Conservation (phyloP, 2,329 filamentous ascomycete species). For the Meredithiella fracta region DNA sequence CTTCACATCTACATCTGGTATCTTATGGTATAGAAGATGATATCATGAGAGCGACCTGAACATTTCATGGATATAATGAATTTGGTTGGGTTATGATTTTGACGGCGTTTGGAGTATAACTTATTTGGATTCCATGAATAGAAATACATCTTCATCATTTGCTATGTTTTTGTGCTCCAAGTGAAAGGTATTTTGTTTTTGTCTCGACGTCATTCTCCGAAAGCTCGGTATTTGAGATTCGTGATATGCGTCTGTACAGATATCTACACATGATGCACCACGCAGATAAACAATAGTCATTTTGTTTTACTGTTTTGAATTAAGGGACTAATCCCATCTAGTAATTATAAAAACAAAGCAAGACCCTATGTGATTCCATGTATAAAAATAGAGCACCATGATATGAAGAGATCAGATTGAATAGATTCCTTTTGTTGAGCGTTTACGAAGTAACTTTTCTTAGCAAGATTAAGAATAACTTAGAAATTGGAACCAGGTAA, state of each 20-base stretch:
- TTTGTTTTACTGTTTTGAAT: not conserved
- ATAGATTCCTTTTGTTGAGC: conserved; percentile 4
- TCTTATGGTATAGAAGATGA: not conserved
- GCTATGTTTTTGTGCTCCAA: too few relatives aligned
- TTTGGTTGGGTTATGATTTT: not conserved
- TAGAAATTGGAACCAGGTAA: not conserved
- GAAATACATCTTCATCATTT: not conserved
- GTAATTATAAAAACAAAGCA: conserved; percentile 6
- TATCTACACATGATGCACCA: too few relatives aligned
- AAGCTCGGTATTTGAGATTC: too few relatives aligned
- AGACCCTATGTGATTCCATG: conserved; percentile 9
- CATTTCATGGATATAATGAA: not conserved
- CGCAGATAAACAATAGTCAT: too few relatives aligned
- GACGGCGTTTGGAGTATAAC: not conserved
- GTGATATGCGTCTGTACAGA: too few relatives aligned
- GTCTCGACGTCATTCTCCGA: too few relatives aligned
- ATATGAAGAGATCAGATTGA: conserved; percentile 2
- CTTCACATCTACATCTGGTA: not conserved
- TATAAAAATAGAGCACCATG: conserved; percentile 8
- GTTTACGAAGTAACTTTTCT: conserved; percentile 1
- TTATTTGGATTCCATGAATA: not conserved
- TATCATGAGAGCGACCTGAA: not conserved
- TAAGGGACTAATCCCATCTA: not conserved
- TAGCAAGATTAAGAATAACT: not conserved
- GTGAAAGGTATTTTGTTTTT: too few relatives aligned